Percentiles rank a stretch among this genome's conserved stretches.
Evolutionary conservation across 2,329 filamentous ascomycete species (phyloP).

Genomic region (Fusarium falciforme): DNA sequence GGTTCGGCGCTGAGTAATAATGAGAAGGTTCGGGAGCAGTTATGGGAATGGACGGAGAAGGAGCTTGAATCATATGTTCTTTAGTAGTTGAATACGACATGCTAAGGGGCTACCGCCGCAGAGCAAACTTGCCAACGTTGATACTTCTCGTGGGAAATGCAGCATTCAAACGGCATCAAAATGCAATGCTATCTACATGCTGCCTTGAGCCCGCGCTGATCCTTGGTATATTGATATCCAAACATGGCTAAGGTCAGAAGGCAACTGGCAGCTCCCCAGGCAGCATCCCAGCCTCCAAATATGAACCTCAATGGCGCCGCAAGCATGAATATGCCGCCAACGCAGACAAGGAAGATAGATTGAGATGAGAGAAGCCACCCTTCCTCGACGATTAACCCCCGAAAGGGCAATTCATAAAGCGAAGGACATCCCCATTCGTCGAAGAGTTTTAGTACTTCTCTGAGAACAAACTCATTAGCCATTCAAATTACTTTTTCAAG

Average conservation of each 20-base stretch:
- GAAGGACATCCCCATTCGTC: background rate
- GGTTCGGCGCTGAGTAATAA: background rate
- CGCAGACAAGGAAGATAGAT: background rate
- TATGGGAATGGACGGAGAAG: constrained; percentile 52
- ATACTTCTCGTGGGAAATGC: background rate
- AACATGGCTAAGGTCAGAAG: background rate
- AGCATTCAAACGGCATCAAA: background rate
- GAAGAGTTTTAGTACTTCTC: background rate
- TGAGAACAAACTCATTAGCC: background rate
- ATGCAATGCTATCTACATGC: background rate
- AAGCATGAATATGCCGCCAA: background rate
- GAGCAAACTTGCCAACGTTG: background rate
- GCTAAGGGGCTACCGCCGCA: background rate
- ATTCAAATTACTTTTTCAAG: fast-evolving
- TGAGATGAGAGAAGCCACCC: background rate
- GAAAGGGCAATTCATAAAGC: background rate
- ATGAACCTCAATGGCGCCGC: background rate
- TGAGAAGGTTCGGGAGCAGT: constrained; percentile 27
- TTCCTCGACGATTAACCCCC: background rate
- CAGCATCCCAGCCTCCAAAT: background rate
- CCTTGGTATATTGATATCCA: background rate
- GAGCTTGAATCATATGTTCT: constrained; percentile 35
- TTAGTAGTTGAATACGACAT: background rate
- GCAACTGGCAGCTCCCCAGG: background rate
- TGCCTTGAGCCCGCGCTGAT: background rate